Evolutionary conservation across 805 yeast species (phyloP).

Genomic region (Candida vaughaniae): DNA sequence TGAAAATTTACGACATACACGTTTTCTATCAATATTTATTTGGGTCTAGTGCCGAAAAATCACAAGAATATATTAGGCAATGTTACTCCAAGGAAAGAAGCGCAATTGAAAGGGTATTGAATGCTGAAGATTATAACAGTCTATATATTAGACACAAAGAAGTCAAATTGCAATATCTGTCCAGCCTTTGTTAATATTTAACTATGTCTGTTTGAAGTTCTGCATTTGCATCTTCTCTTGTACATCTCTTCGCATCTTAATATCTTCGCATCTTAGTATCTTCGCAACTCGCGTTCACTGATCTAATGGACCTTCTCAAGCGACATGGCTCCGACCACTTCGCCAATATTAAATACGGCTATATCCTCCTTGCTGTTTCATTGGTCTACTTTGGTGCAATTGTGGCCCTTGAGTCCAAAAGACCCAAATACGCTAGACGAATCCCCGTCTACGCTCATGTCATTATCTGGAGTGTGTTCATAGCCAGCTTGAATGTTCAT

Average conservation of each 20-base stretch:
- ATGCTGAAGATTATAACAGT: constrained; percentile 1
- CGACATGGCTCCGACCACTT: constrained; percentile 53
- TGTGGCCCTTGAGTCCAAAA: background rate
- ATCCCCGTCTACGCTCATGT: constrained; percentile 4
- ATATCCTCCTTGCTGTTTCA: constrained; percentile 44
- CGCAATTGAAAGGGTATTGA: constrained; percentile 1
- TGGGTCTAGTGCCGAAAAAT: background rate
- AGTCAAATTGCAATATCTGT: constrained; percentile 1
- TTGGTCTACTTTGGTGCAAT: constrained; percentile 26
- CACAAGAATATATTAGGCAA: background rate
- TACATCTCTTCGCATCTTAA: background rate
- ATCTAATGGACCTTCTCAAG: constrained; percentile 1
- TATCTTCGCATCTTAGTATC: background rate
- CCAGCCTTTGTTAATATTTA: too few species aligned
- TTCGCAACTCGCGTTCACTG: background rate
- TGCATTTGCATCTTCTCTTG: background rate
- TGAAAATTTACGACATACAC: constrained; percentile 3
- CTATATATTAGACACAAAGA: constrained; percentile 1
- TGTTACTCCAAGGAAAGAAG: constrained; percentile 1
- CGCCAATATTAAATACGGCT: constrained; percentile 62
- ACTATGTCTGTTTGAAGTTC: too few species aligned
- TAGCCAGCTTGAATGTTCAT: constrained; percentile 1
- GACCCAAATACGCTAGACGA: background rate
- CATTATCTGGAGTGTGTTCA: constrained; percentile 1
- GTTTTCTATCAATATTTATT: background rate